Evolutionary conservation across 495 filamentous ascomycete genomes (phyloP).

Genomic region (Elasticomyces elasticus): DNA sequence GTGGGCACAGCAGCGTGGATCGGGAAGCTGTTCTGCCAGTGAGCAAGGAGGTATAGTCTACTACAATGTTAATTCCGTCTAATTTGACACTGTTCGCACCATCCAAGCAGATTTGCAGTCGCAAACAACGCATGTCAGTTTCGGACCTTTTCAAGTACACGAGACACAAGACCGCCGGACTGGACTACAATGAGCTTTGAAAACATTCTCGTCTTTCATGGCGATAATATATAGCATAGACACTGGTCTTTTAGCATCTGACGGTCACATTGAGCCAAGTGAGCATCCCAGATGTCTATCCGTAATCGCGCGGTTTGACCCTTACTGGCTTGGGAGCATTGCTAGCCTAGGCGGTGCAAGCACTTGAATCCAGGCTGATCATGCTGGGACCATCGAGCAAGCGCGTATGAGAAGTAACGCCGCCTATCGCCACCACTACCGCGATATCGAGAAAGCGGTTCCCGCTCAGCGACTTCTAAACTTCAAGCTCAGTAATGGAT

Average conservation of each 20-base stretch:
- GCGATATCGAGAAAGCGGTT: neutral
- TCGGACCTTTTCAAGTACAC: too few relatives aligned
- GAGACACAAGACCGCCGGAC: too few relatives aligned
- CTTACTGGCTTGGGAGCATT: neutral
- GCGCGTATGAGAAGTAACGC: neutral
- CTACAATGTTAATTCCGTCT: too few relatives aligned
- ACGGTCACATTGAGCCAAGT: too few relatives aligned
- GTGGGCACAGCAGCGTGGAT: conserved; percentile 1
- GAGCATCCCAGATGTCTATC: too few relatives aligned
- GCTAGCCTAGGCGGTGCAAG: neutral
- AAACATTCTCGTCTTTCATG: too few relatives aligned
- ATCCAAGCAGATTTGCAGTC: too few relatives aligned
- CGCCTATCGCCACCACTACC: conserved; percentile 6
- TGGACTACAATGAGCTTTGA: too few relatives aligned
- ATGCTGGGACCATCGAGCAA: neutral
- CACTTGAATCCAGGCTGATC: neutral
- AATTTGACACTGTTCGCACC: too few relatives aligned
- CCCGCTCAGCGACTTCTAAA: conserved; percentile 10
- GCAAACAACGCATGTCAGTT: too few relatives aligned
- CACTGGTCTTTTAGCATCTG: too few relatives aligned
- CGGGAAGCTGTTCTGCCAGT: neutral
- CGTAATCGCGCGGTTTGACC: neutral
- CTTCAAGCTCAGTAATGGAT: conserved; percentile 7
- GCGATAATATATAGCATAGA: too few relatives aligned
- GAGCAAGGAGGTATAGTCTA: neutral